phyloP scores from a whole-genome alignment of 495 filamentous ascomycete species.

The Penicillium canariense region DNA sequence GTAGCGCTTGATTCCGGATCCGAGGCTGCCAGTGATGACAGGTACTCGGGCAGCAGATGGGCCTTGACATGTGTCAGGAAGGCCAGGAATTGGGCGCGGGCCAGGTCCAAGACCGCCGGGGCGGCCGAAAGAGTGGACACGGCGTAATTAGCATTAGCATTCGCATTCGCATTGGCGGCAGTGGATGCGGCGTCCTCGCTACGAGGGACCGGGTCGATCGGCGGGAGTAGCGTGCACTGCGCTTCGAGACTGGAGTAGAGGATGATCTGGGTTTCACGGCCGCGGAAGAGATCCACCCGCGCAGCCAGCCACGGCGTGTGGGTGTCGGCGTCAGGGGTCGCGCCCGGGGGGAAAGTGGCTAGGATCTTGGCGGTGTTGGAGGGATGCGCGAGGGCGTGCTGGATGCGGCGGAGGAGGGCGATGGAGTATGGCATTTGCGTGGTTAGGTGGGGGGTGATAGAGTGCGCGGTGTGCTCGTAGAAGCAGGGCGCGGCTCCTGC shows the following conservation, averaged over 20 bases:
- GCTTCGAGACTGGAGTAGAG: conserved; percentile 57
- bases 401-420: conserved; percentile 56
- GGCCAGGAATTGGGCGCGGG: conserved; percentile 30
- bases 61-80: conserved; percentile 28
- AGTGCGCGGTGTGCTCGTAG: conserved; percentile 38
- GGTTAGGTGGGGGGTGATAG: conserved; percentile 43
- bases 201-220: conserved; percentile 14
- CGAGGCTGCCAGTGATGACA: conserved; percentile 18
- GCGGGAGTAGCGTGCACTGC: conserved; percentile 22
- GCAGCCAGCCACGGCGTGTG: conserved; percentile 47
- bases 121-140: conserved; percentile 14
- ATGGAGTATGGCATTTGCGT: conserved; percentile 55
- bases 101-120: conserved; percentile 9
- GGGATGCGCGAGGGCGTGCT: conserved; percentile 44
- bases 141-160: neutral
- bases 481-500: conserved; percentile 12
- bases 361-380: conserved; percentile 44
- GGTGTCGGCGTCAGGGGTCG: conserved; percentile 14
- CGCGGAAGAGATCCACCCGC: conserved; percentile 54
- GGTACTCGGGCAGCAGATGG: conserved; percentile 27
- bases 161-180: conserved; percentile 2
- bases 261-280: conserved; percentile 60
- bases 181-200: neutral
- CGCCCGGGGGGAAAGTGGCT: conserved; percentile 31
- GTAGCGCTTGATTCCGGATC: neutral